Percentiles rank a stretch among this genome's conserved stretches.
phyloP scores from a whole-genome alignment of 148 eudicot species.

The Camellia japonica region DNA sequence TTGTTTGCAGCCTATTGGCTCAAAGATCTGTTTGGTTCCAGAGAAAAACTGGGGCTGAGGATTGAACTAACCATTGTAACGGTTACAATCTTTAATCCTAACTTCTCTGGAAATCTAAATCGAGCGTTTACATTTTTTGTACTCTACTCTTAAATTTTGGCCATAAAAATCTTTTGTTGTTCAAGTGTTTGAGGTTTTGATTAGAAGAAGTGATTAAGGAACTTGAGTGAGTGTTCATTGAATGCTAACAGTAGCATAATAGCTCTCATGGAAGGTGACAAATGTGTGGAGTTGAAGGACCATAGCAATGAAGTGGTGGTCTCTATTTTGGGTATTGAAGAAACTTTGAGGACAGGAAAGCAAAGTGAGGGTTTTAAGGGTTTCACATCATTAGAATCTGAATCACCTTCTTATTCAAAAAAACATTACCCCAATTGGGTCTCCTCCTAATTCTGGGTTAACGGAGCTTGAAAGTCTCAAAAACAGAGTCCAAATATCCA shows the following conservation, averaged over 20 bases:
- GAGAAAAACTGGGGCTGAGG: neutral
- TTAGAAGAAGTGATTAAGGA: neutral
- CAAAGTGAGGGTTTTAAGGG: neutral
- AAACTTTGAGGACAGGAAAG: constrained; percentile 3
- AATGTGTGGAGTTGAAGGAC: constrained; percentile 12
- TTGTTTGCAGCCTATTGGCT: neutral
- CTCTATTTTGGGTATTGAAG: constrained; percentile 24
- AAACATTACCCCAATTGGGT: neutral
- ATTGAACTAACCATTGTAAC: neutral
- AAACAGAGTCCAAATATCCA: neutral
- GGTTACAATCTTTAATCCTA: neutral
- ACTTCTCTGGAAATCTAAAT: neutral
- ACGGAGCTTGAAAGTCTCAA: neutral
- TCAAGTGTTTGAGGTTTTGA: neutral
- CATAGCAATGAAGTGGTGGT: constrained; percentile 29
- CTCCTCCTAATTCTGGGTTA: neutral
- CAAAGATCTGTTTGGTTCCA: constrained; percentile 3
- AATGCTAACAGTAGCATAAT: neutral
- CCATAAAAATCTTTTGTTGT: neutral
- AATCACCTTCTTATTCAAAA: constrained; percentile 11
- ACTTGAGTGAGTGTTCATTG: neutral
- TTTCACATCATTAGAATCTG: constrained; percentile 9
- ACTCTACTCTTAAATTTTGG: neutral
- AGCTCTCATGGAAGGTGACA: constrained; percentile 21
- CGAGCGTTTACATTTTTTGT: neutral